These are phyloP conservation scores for Backusella tarrabulga DNA, from an alignment of 192 early-diverging fungal species.

Conservation along the genomic window DNA sequence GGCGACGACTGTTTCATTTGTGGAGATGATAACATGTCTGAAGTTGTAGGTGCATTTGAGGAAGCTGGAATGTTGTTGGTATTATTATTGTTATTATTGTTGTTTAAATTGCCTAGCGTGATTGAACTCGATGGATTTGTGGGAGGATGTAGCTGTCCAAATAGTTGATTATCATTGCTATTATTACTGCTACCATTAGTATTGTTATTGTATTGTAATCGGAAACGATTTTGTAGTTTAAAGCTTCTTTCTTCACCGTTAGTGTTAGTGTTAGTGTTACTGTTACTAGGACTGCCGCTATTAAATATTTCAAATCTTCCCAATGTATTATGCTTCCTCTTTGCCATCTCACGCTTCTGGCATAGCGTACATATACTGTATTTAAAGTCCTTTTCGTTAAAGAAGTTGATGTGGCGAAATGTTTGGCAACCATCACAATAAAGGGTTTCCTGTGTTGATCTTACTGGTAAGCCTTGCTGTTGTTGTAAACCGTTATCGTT, in stretches of 20 bases:
- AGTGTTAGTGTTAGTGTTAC: neutral
- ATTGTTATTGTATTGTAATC: neutral
- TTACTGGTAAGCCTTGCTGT: neutral
- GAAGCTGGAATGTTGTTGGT: neutral
- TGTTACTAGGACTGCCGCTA: neutral
- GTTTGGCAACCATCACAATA: slow-evolving; percentile 10
- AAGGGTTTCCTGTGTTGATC: neutral
- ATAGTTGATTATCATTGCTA: neutral
- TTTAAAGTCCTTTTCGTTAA: neutral
- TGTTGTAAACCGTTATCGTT: neutral
- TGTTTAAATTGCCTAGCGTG: neutral
- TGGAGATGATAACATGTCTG: neutral
- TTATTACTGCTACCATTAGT: neutral
- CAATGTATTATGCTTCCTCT: neutral
- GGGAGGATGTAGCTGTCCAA: neutral
- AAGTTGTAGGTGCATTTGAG: neutral
- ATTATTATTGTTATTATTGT: neutral
- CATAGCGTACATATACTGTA: neutral
- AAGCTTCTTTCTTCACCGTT: slow-evolving; percentile 9
- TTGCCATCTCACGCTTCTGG: neutral
- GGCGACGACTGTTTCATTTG: neutral
- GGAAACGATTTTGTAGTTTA: slow-evolving; percentile 3
- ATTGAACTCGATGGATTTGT: neutral
- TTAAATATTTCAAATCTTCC: slow-evolving; percentile 3
- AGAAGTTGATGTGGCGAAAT: neutral